A percentile compares a stretch with the other conserved stretches of the same genome.
Conservation (phyloP, 1,284 basidiomycete species). For the Ceratobasidium sp. region DNA sequence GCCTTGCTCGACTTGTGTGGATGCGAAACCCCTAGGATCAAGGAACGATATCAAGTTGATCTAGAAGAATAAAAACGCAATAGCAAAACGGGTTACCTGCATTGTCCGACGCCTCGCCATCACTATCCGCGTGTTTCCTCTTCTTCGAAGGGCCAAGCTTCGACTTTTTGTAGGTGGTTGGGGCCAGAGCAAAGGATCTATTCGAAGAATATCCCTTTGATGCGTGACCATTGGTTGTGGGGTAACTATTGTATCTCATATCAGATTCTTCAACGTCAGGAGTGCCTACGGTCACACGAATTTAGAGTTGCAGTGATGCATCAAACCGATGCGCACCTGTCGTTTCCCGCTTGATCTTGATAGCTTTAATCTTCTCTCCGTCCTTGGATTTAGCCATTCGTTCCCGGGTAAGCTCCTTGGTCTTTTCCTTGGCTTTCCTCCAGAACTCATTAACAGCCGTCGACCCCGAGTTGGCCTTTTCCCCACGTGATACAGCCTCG, state of each 20-base stretch:
- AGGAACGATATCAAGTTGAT: not conserved
- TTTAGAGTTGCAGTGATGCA: not conserved
- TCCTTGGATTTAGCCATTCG: conserved; percentile 10
- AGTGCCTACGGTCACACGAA: conserved; percentile 24
- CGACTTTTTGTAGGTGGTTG: conserved; percentile 37
- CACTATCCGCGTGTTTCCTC: conserved; percentile 41
- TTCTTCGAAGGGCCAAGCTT: conserved; percentile 28
- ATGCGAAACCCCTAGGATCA: conserved; percentile 1
- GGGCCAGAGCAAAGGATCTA: not conserved
- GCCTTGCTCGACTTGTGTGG: conserved; percentile 37
- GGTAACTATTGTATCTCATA: conserved; percentile 28
- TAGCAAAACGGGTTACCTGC: conserved; percentile 6
- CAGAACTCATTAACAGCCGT: conserved; percentile 22
- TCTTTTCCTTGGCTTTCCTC: conserved; percentile 38
- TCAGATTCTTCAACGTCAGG: conserved; percentile 41
- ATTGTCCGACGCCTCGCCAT: conserved; percentile 39
- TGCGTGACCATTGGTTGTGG: conserved; percentile 20
- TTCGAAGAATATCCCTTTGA: conserved; percentile 27
- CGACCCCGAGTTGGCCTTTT: conserved; percentile 34
- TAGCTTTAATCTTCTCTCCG: conserved; percentile 20
- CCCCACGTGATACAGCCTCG: conserved; percentile 26
- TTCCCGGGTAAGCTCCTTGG: conserved; percentile 26
- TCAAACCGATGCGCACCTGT: conserved; percentile 2
- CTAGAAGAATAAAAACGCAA: not conserved
- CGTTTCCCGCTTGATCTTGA: conserved; percentile 41